phyloP scores from a whole-genome alignment of 2,329 filamentous ascomycete genomes.

The Diaporthe velutina region DNA sequence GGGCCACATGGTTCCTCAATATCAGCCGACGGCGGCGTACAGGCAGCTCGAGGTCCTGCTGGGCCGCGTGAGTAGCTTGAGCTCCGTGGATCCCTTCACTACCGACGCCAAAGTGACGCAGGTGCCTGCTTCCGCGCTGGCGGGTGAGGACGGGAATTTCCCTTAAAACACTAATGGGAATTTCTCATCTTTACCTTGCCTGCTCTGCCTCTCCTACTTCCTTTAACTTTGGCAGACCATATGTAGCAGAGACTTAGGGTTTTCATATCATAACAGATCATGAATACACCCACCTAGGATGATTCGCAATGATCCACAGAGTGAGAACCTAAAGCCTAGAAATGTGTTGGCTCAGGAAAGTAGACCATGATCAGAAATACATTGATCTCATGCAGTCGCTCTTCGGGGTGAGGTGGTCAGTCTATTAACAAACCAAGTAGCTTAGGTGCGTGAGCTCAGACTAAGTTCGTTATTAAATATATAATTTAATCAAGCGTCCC shows the following conservation, averaged over 20 bases:
- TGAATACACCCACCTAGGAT: neutral
- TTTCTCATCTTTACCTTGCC: neutral
- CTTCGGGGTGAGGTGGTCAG: no score
- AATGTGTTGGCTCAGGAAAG: neutral
- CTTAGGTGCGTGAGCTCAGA: no score
- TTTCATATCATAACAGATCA: neutral
- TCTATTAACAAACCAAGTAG: no score
- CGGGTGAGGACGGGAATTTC: slow-evolving; percentile 23
- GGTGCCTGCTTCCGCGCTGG: slow-evolving; percentile 35
- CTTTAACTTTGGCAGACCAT: neutral
- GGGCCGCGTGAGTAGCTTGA: slow-evolving; percentile 73
- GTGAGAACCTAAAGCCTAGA: no score
- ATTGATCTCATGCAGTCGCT: no score
- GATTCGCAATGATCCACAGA: neutral
- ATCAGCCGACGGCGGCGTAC: slow-evolving; percentile 76
- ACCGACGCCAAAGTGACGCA: slow-evolving; percentile 45
- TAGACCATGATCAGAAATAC: no score
- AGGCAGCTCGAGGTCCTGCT: slow-evolving; percentile 82
- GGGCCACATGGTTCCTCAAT: slow-evolving; percentile 79
- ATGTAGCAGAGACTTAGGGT: neutral
- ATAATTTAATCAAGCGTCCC: no score
- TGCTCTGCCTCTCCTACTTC: neutral
- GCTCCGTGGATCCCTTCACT: slow-evolving; percentile 54
- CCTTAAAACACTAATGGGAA: neutral
- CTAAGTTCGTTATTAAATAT: no score